phyloP scores from a whole-genome alignment of 345 rosid species.

The Cardamine chenopodiifolia region DNA sequence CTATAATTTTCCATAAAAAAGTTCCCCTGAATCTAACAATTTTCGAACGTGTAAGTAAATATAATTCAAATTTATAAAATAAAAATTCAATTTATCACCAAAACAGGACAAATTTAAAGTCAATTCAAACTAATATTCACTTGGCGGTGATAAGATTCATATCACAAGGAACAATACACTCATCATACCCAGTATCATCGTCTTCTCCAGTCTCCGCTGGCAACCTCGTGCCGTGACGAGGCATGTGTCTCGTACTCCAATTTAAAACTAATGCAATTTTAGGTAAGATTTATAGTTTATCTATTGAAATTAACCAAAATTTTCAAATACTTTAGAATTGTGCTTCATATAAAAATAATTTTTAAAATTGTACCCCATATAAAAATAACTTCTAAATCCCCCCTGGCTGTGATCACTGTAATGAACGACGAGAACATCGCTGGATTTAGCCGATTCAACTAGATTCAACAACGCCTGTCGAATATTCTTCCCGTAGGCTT shows the following conservation, averaged over 20 bases:
- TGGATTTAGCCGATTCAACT: constrained; percentile 59
- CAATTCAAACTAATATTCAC: neutral
- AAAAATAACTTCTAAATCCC: no score
- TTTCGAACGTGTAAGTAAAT: neutral
- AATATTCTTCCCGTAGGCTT: constrained; percentile 87
- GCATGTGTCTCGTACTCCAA: no score
- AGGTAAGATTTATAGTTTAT: no score
- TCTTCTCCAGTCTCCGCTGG: constrained; percentile 97
- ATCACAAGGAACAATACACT: constrained; percentile 92
- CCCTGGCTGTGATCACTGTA: constrained; percentile 99
- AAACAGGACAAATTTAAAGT: neutral
- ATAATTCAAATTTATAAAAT: neutral
- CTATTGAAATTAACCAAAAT: no score
- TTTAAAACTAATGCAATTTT: no score
- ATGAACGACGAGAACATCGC: constrained; percentile 74
- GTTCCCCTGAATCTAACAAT: neutral
- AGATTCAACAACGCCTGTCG: constrained; percentile 58
- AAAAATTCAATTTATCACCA: neutral
- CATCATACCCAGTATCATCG: constrained; percentile 94
- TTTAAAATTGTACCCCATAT: no score
- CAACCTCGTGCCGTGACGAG: constrained; percentile 93
- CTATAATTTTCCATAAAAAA: neutral
- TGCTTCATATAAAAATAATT: no score
- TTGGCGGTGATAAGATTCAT: constrained; percentile 93
- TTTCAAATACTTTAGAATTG: no score